Evolutionary conservation across 2,329 filamentous ascomycete genomes (phyloP), one percentile per base, ranked within the genome.

Genomic region (Emergomyces orientalis): DNA sequence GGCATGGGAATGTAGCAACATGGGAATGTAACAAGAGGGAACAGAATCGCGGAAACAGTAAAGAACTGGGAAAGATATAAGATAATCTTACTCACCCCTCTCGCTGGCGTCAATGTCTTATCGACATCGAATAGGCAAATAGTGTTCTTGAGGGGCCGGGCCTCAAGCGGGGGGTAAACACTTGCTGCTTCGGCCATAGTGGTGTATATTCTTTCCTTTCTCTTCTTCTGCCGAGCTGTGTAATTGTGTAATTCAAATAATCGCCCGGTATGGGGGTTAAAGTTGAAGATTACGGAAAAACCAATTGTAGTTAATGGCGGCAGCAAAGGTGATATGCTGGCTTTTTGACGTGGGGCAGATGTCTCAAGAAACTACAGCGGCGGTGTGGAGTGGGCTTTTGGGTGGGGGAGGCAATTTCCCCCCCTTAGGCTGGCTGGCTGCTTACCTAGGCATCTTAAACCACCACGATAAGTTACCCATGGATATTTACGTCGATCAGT

Each of bases 51-150:
- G 11, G 34, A 62, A 39, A 58, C 13, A 47, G 30, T 39, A 30
- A n/a, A 59, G 45, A 32, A 19, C 61, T 32, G 56, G 19, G 37
- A 19, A 51, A 25, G 27, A 34, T 27, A 47, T n/a, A 25, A 43
- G 34, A 14, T 22, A 22, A 17, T 41, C 17, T n/a, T 45, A 76
- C 82, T 65, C 81, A 95, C 90, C 70, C 83, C 82, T 68, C 94
- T 86, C 55, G 94, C 87, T 51, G 86, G 88, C 19, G 91, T 94
- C 69, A 99, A 85, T 37, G 94, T 97, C 72, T 86, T 90, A 75
- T 99, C 94, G 65, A 99, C 94, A 78, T 99, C 94, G 78, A 99
- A 99, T 67, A 99, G 88, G 73, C 86, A 87, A 77, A 99, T 89
- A 67, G 93, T 97, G 82, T 94, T 91, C 80, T 92, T 90, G 77